phyloP scores from a whole-genome alignment of 2,329 filamentous ascomycete species.

The Huntiella bhutanensis region DNA sequence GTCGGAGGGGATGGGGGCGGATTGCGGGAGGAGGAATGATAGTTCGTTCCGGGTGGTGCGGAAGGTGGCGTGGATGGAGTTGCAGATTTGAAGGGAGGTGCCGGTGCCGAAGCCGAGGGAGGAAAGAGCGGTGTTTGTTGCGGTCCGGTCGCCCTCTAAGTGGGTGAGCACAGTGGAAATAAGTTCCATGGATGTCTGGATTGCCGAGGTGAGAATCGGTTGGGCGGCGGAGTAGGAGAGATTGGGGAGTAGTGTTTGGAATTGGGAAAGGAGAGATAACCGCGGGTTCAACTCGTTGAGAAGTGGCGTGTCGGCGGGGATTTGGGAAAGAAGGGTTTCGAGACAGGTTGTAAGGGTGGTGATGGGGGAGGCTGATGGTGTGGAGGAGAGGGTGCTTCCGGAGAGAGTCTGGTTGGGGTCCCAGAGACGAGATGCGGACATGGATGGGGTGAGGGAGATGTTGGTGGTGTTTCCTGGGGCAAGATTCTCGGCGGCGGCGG shows the following conservation, averaged over 20 bases:
- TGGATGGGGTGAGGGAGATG: too few species aligned
- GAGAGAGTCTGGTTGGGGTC: too few species aligned
- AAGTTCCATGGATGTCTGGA: slow-evolving; percentile 28
- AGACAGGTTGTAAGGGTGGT: too few species aligned
- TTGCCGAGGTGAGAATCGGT: not conserved
- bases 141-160: slow-evolving; percentile 21
- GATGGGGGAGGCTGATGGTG: too few species aligned
- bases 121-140: slow-evolving; percentile 25
- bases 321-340: too few species aligned
- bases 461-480: too few species aligned
- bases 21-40: slow-evolving; percentile 41
- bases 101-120: slow-evolving; percentile 31
- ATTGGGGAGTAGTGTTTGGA: too few species aligned
- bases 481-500: too few species aligned
- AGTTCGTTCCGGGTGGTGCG: slow-evolving; percentile 39
- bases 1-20: slow-evolving; percentile 32
- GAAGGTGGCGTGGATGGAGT: slow-evolving; percentile 29
- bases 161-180: slow-evolving; percentile 12
- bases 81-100: slow-evolving; percentile 30
- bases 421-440: too few species aligned
- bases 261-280: not conserved
- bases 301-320: slow-evolving; percentile 18
- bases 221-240: not conserved
- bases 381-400: too few species aligned
- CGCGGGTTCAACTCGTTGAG: not conserved